Evolutionary conservation across 305 asterid genomes (phyloP).

Genomic region (Solanum hybrid): DNA sequence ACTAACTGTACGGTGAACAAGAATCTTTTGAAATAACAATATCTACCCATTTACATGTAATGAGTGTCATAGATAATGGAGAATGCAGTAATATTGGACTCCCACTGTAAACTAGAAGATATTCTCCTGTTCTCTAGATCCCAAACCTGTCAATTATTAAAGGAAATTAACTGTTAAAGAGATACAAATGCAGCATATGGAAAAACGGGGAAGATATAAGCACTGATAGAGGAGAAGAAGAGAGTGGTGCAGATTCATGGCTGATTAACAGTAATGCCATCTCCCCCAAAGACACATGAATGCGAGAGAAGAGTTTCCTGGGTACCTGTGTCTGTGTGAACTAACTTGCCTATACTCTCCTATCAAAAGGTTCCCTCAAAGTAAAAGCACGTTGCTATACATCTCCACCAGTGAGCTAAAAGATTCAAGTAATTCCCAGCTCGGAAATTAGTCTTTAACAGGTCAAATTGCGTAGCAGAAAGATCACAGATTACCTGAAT

Average conservation of each 20-base stretch:
- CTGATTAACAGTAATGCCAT: neutral
- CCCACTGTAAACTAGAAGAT: constrained; percentile 70
- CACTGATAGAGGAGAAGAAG: constrained; percentile 3
- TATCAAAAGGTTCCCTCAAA: neutral
- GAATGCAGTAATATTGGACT: constrained; percentile 87
- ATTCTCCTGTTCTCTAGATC: constrained; percentile 73
- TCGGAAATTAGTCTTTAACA: neutral
- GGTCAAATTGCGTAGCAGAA: neutral
- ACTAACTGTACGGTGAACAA: neutral
- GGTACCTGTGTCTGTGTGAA: neutral
- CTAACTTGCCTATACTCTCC: neutral
- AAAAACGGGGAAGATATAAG: neutral
- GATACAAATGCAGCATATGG: neutral
- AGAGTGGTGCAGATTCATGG: neutral
- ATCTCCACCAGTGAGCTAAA: neutral
- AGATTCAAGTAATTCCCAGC: neutral
- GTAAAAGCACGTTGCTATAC: neutral
- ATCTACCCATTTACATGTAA: constrained; percentile 61
- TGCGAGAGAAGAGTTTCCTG: neutral
- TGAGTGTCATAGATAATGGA: constrained; percentile 64
- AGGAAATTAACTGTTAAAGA: constrained; percentile 3
- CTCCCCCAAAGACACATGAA: neutral
- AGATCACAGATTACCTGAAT: constrained; percentile 56
- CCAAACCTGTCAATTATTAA: constrained; percentile 62
- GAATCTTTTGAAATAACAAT: neutral